Base-by-base conservation (phyloP, 2,329 filamentous ascomycete species). In the Madurella fahalii region DNA sequence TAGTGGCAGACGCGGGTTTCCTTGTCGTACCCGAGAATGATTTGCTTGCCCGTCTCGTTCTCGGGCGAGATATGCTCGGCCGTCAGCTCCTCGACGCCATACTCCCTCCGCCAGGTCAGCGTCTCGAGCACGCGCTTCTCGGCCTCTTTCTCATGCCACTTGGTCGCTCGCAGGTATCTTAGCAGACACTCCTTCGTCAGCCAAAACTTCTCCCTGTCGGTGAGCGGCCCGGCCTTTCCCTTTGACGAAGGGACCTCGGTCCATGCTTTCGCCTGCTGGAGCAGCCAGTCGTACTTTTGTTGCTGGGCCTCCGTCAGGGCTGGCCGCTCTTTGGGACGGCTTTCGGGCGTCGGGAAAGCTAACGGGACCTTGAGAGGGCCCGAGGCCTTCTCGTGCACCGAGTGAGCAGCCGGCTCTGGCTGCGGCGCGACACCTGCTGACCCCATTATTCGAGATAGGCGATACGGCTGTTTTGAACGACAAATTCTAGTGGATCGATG, bases 1-100 rank as follows among this genome's bases (percentile, higher is more conserved):
- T 96, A 96, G 66, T 94, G 83, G 70, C 92, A 96, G 2, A 92
- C 90, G n/a, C 93, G 80, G 47, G 81, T 87, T 57, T 90, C 77
- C 56, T 86, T 89, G 74, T 99, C 94, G 72, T 85, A 99, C 41
- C 94, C 94, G 17, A 94, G 72, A 54, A 95, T 79, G 54, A 96
- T 80, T 71, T 97, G 93, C 77, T 99, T 99, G 62, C 94, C 94
- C 9, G 93, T 97, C 75, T 93, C 91, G 71, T 96, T 95, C 77
- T 99, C 94, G 12, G 89, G 84, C 1, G 88, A 90, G 66, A 97
- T 93, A 73, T 95, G 88, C 9, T 96, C 92, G 9, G 87, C 78
- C 0, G 90, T 92, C 66, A 91, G 82, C 50, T 81, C 84, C 57
- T 89, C 83, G 54, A 95, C 78, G 46, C 90, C 91, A 67, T 95